Evolutionary conservation across 176 grass and related monocot genomes (phyloP), one percentile per base, ranked within the genome.

Genomic region (Cenchrus purpureus): DNA sequence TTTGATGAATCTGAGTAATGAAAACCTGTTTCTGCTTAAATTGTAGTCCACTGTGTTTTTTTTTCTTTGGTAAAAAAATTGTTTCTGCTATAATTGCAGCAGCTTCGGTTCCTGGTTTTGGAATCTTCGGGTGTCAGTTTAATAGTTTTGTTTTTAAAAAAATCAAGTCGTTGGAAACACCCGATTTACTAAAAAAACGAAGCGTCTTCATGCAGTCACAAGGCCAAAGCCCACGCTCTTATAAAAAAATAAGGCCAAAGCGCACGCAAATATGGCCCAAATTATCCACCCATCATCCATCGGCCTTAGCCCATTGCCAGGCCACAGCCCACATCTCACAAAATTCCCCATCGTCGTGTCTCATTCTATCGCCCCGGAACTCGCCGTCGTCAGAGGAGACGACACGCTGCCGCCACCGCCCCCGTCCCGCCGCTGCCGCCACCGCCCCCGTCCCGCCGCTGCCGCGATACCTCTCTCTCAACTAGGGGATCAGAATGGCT

Each of bases 401-500:
- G 55, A 20, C 55, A 1, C 55, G 55, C 59, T n/a, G 59, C 59
- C n/a, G 59, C 20, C 59, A 8, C 58, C 58, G 20, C 20, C 57
- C 4, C 57, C 19, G 20, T 25, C 25, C 25, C 25, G 56, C 17
- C 56, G 57, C 57, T 25, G 25, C 20, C 10, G 55, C 16, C 55
- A 3, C 12, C 5, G 16, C 16, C 1, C 57, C 19, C 43, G 44
- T 4, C 3, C n/a, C 9, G n/a, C 59, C n/a, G 19, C 57, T n/a
- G 2, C 19, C 7, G 2, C 7, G 8, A 19, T 19, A 7, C 5
- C 12, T 32, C 62, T 65, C 62, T 32, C 28, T 14, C 12, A 65
- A 14, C 28, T 32, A 57, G 34, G 17, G 45, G 20, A 68, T 42
- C 50, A 32, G 62, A 17, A 83, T 83, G 81, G 68, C 81, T 73